Percentiles rank a stretch among this genome's conserved stretches.
These are phyloP conservation scores for Auricularia sp. DNA, from an alignment of 768 basidiomycete species.

Conservation along the genomic window DNA sequence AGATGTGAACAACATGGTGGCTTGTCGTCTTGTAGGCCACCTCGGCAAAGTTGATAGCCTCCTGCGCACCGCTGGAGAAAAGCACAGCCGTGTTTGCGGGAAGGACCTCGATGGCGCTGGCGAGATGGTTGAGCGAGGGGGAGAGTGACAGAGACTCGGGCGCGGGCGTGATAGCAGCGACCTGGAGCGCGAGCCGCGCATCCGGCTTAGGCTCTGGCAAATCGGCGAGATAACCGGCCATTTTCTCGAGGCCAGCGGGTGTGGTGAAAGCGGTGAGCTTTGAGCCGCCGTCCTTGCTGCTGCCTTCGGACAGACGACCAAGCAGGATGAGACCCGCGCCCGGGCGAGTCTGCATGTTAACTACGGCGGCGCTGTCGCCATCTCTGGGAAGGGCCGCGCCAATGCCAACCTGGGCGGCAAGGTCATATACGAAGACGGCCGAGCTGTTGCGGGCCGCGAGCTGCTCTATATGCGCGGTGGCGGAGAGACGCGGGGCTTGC, in stretches of 20 bases:
- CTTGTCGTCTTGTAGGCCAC: conserved; percentile 60
- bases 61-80: conserved; percentile 76
- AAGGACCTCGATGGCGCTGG: conserved; percentile 47
- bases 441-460: conserved; percentile 54
- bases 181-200: conserved; percentile 71
- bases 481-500: conserved; percentile 1
- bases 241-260: conserved; percentile 69
- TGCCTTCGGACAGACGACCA: conserved; percentile 61
- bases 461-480: conserved; percentile 43
- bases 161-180: conserved; percentile 60
- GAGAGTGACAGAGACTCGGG: conserved; percentile 60
- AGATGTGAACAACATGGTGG: conserved; percentile 76
- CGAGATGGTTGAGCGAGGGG: conserved; percentile 64
- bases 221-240: conserved; percentile 69
- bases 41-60: conserved; percentile 65
- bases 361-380: conserved; percentile 32
- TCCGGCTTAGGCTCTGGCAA: conserved; percentile 52
- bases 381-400: conserved; percentile 42
- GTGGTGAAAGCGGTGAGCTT: conserved; percentile 74
- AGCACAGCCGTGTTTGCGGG: conserved; percentile 61
- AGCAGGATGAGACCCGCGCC: conserved; percentile 76
- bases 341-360: conserved; percentile 68
- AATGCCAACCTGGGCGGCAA: conserved; percentile 77
- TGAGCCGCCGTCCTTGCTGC: conserved; percentile 56
- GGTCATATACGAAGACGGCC: conserved; percentile 68